Conservation (phyloP, 768 basidiomycete species). For the Cyclocybe aegerita region DNA sequence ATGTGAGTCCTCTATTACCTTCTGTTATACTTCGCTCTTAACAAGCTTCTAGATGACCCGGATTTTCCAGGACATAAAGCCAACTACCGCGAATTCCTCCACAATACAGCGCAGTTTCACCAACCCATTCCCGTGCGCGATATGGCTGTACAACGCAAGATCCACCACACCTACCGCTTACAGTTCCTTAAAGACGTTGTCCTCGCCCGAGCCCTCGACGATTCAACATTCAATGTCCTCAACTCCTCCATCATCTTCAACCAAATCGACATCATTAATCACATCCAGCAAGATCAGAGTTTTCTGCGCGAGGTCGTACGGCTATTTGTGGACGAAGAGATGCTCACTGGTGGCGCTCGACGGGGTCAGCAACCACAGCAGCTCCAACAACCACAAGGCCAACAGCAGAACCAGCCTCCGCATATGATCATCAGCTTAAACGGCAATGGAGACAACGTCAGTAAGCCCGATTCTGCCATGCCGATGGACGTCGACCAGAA, state of each 20-base stretch:
- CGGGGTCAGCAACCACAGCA: constrained; percentile 18
- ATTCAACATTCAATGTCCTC: constrained; percentile 95
- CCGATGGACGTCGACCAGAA: constrained; percentile 42
- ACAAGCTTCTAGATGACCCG: constrained; percentile 73
- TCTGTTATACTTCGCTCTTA: constrained; percentile 8
- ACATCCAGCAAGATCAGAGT: constrained; percentile 74
- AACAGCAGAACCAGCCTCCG: constrained; percentile 22
- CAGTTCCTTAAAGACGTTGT: constrained; percentile 99
- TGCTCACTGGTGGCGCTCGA: constrained; percentile 43
- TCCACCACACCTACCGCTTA: constrained; percentile 96
- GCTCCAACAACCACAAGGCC: constrained; percentile 21
- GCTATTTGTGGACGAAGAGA: constrained; percentile 72
- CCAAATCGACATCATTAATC: constrained; percentile 95
- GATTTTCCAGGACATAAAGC: constrained; percentile 97
- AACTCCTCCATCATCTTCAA: constrained; percentile 99
- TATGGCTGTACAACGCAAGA: constrained; percentile 73
- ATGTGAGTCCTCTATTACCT: constrained; percentile 55
- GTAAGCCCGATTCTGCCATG: constrained; percentile 26
- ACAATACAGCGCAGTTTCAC: constrained; percentile 80
- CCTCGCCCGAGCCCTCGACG: constrained; percentile 90
- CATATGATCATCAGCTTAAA: constrained; percentile 39
- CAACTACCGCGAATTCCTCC: constrained; percentile 92
- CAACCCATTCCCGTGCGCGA: constrained; percentile 87
- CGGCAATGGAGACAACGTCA: constrained; percentile 35
- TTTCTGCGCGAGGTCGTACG: constrained; percentile 80